phyloP scores from a whole-genome alignment of 495 filamentous ascomycete genomes.

The Aspergillus diversus region DNA sequence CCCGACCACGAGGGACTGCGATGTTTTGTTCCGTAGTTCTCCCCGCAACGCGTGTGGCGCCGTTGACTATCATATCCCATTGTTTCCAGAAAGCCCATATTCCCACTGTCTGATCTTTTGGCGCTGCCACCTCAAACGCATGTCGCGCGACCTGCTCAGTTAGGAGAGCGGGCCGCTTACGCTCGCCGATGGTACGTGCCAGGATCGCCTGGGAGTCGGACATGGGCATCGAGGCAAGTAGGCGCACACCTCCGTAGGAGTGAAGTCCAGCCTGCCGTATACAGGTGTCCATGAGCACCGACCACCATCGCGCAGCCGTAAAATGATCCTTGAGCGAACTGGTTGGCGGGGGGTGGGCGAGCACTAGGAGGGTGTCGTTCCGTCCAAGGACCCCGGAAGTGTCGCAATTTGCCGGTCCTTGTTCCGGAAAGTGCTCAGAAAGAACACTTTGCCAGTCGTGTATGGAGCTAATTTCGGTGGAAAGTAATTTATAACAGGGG shows the following conservation, averaged over 20 bases:
- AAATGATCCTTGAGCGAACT: conserved; percentile 41
- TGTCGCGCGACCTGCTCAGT: conserved; percentile 58
- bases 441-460: conserved; percentile 54
- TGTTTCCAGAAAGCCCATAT: conserved; percentile 31
- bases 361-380: conserved; percentile 70
- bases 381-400: conserved; percentile 36
- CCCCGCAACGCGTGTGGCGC: conserved; percentile 40
- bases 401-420: conserved; percentile 26
- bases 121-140: conserved; percentile 50
- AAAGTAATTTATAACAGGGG: conserved; percentile 55
- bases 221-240: conserved; percentile 64
- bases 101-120: conserved; percentile 15
- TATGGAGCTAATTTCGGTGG: conserved; percentile 48
- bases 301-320: conserved; percentile 41
- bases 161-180: conserved; percentile 56
- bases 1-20: conserved; percentile 42
- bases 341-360: conserved; percentile 55
- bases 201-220: conserved; percentile 50
- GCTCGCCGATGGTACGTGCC: conserved; percentile 55
- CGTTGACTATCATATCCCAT: conserved; percentile 33
- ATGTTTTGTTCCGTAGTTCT: conserved; percentile 38
- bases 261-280: conserved; percentile 34
- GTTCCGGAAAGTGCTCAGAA: conserved; percentile 43
- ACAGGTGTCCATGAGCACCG: conserved; percentile 35
- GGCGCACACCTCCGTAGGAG: conserved; percentile 62